Evolutionary conservation across 352 stramenopile species (phyloP).

Genomic region (Phytophthora lateralis): DNA sequence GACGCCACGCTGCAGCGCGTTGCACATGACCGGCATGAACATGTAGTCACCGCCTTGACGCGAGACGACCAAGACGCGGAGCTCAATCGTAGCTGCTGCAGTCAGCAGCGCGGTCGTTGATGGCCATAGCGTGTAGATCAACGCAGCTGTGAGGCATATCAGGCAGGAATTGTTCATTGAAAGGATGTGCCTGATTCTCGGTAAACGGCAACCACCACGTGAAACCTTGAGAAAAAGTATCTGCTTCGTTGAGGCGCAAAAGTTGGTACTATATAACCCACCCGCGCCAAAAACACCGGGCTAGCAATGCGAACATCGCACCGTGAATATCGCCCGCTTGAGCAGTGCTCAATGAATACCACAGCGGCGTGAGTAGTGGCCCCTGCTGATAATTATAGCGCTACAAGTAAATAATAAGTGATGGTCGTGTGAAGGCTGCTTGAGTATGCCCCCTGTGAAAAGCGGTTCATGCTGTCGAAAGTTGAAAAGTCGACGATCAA

Average conservation of each 20-base stretch:
- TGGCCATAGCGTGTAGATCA: conserved; percentile 3
- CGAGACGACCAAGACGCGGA: conserved; percentile 6
- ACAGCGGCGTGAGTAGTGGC: too few relatives aligned
- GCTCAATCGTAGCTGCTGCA: neutral
- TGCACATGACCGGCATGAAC: neutral
- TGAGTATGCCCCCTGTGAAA: too few relatives aligned
- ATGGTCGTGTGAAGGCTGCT: too few relatives aligned
- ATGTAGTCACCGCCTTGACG: neutral
- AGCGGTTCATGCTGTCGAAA: too few relatives aligned
- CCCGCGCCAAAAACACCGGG: too few relatives aligned
- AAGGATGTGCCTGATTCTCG: conserved; percentile 27
- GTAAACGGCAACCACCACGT: conserved; percentile 9
- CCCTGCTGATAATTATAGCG: too few relatives aligned
- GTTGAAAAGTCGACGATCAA: too few relatives aligned
- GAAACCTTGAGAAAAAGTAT: conserved; percentile 19
- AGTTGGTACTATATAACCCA: neutral
- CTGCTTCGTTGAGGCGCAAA: conserved; percentile 13
- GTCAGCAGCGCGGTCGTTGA: neutral
- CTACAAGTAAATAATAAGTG: too few relatives aligned
- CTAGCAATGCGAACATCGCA: neutral
- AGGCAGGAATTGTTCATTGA: conserved; percentile 21
- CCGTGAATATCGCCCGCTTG: neutral
- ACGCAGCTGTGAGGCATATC: conserved; percentile 20
- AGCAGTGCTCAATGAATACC: too few relatives aligned
- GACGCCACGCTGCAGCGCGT: conserved; percentile 4